Conservation (phyloP, 805 yeast species). For the Wickerhamiella nectarea region DNA sequence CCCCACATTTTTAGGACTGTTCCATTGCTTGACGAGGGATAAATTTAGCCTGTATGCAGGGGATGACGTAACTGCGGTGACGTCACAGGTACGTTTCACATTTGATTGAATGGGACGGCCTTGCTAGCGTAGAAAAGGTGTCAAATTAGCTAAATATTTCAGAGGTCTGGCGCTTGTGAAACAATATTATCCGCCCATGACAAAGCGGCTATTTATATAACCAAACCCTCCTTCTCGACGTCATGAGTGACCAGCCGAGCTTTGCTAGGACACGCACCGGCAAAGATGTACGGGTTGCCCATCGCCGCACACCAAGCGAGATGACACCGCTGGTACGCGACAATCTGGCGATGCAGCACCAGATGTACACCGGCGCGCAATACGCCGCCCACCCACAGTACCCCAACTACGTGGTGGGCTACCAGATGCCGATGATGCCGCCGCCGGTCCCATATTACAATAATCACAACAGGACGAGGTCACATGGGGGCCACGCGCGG, state of each 20-base stretch:
- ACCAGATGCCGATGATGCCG: conserved; percentile 8
- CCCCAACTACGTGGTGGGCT: conserved; percentile 27
- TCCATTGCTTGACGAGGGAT: too few species aligned
- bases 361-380: conserved; percentile 68
- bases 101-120: neutral
- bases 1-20: too few species aligned
- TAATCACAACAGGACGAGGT: conserved; percentile 8
- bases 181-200: conserved; percentile 1
- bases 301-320: conserved; percentile 90
- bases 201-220: conserved; percentile 9
- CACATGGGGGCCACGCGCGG: conserved; percentile 54
- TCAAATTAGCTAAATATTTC: too few species aligned
- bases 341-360: conserved; percentile 63
- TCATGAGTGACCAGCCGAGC: conserved; percentile 8
- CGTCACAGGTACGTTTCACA: neutral
- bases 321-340: conserved; percentile 87
- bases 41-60: too few species aligned
- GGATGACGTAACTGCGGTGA: neutral
- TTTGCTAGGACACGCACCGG: conserved; percentile 17
- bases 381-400: conserved; percentile 41
- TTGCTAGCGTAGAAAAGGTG: too few species aligned
- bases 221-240: conserved; percentile 1
- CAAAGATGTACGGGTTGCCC: conserved; percentile 79
- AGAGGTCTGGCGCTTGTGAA: too few species aligned
- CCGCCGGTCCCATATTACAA: conserved; percentile 2